Conservation (phyloP, 2,329 filamentous ascomycete genomes). For the Fusarium redolens region DNA sequence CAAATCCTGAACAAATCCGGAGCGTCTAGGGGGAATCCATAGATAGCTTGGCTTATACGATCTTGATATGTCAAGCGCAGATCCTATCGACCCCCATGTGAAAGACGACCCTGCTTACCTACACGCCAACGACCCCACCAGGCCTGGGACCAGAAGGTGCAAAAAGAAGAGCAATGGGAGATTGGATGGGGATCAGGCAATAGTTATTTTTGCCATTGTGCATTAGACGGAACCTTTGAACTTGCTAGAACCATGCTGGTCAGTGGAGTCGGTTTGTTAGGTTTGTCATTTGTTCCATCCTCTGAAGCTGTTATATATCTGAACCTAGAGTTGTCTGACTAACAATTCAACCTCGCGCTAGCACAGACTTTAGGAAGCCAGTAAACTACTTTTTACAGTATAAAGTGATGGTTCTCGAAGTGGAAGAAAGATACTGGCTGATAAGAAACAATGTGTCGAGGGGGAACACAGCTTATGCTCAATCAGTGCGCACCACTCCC, state of each 20-base stretch:
- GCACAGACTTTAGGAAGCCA: background rate
- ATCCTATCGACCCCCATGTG: slow-evolving; percentile 24
- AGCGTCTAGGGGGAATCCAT: background rate
- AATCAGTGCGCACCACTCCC: background rate
- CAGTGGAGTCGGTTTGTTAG: background rate
- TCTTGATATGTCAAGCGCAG: slow-evolving; percentile 17
- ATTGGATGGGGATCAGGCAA: background rate
- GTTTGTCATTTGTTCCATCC: background rate
- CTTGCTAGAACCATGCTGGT: background rate
- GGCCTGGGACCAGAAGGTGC: slow-evolving; percentile 11
- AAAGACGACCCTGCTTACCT: slow-evolving; percentile 19
- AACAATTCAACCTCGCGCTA: background rate
- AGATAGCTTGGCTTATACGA: slow-evolving; percentile 4
- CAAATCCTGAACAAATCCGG: background rate
- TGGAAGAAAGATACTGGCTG: background rate
- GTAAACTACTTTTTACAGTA: background rate
- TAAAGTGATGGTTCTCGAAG: background rate
- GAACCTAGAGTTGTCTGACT: slow-evolving; percentile 1
- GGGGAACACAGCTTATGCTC: background rate
- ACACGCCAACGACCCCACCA: slow-evolving; percentile 24
- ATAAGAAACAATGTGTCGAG: background rate
- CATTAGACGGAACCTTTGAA: slow-evolving; percentile 16
- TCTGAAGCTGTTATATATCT: slow-evolving; percentile 2
- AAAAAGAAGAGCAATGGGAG: background rate
- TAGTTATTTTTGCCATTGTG: slow-evolving; percentile 1